phyloP scores from a whole-genome alignment of 1,284 basidiomycete species.

The Blastosporella zonata region DNA sequence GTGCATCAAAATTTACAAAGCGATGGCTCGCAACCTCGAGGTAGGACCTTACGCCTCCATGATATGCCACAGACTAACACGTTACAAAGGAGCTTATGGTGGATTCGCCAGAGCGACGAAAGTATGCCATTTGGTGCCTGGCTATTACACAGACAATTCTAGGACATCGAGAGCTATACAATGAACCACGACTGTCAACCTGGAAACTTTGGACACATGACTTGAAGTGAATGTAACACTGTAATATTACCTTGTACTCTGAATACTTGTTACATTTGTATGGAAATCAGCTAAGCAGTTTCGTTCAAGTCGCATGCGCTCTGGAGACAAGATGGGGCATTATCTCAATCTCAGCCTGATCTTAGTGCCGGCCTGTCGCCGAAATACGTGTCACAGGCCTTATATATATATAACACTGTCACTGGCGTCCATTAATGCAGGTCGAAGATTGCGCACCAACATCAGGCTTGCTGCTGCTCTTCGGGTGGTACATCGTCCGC shows the following conservation, averaged over 20 bases:
- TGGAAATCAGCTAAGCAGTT: too few relatives aligned
- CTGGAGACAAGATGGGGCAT: too few relatives aligned
- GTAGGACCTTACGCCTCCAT: slow-evolving; percentile 4
- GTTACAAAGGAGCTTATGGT: slow-evolving; percentile 14
- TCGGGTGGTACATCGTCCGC: slow-evolving; percentile 25
- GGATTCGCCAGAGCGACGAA: slow-evolving; percentile 15
- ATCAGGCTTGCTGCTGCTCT: neutral
- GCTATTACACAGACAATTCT: slow-evolving; percentile 20
- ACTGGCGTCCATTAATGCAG: too few relatives aligned
- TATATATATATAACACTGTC: too few relatives aligned
- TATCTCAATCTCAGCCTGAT: too few relatives aligned
- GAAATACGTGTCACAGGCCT: too few relatives aligned
- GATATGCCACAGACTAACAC: slow-evolving; percentile 5
- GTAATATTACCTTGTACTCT: too few relatives aligned
- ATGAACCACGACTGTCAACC: slow-evolving; percentile 19
- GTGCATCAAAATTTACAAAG: slow-evolving; percentile 4
- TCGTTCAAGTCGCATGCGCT: too few relatives aligned
- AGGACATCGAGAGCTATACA: slow-evolving; percentile 18
- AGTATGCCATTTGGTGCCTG: slow-evolving; percentile 22
- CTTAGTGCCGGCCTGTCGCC: too few relatives aligned
- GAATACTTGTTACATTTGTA: too few relatives aligned
- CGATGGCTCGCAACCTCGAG: slow-evolving; percentile 5
- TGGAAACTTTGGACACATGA: slow-evolving; percentile 22
- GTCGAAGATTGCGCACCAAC: neutral
- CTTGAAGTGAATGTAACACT: neutral